These are phyloP conservation scores for Cutaneotrichosporon mucoides DNA, from an alignment of 1,284 basidiomycete genomes.

Conservation along the genomic window DNA sequence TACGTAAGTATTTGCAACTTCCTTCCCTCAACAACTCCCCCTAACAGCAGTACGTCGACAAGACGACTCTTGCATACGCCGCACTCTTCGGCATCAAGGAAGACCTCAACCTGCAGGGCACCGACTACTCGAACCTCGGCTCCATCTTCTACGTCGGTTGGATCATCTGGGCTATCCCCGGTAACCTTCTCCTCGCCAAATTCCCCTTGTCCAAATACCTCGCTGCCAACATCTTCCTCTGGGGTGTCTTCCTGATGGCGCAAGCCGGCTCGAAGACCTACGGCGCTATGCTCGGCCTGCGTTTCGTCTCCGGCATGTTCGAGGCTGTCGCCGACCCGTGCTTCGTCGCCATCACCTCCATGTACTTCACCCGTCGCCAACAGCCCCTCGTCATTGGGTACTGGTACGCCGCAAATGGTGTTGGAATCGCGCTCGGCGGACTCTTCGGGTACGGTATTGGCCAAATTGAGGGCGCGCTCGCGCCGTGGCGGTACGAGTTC, in stretches of 20 bases:
- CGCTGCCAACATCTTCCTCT: conserved; percentile 51
- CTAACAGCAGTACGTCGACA: conserved; percentile 6
- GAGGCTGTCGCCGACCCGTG: conserved; percentile 48
- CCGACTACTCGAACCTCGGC: conserved; percentile 45
- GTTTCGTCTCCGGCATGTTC: conserved; percentile 48
- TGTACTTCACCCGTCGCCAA: conserved; percentile 39
- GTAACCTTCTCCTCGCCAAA: conserved; percentile 53
- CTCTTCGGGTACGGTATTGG: conserved; percentile 39
- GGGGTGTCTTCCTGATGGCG: conserved; percentile 52
- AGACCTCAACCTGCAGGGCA: conserved; percentile 38
- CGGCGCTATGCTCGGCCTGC: conserved; percentile 46
- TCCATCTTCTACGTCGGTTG: conserved; percentile 53
- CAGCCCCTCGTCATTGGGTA: conserved; percentile 39
- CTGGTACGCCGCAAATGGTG: conserved; percentile 41
- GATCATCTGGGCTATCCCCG: conserved; percentile 53
- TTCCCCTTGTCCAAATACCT: conserved; percentile 53
- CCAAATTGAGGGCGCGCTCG: conserved; percentile 37
- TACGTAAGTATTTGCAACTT: conserved; percentile 24
- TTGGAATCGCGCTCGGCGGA: conserved; percentile 39
- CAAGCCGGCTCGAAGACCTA: conserved; percentile 49
- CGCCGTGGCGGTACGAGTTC: conserved; percentile 46
- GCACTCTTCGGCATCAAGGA: conserved; percentile 48
- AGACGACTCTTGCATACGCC: conserved; percentile 45
- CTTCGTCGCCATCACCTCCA: conserved; percentile 34
- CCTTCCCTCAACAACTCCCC: too few species aligned